Base-by-base conservation (phyloP, 148 eudicot genomes). In the Polygonum aviculare region DNA sequence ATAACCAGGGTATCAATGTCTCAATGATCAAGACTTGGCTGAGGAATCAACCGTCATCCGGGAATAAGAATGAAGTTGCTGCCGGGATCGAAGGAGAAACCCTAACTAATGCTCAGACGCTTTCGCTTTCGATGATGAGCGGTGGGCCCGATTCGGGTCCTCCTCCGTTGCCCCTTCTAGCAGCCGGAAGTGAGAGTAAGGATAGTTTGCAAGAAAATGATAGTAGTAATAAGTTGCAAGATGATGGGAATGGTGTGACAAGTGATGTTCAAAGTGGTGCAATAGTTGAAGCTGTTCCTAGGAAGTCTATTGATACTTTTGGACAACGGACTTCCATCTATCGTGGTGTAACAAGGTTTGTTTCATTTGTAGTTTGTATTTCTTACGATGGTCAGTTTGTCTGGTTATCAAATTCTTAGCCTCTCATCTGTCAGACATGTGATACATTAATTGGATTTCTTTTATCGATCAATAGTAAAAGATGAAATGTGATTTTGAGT, bases 261-360 rank as follows among this genome's bases (percentile, higher is more conserved):
- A 59, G 57, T 41, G 81, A 77, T 60, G 69, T 59, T 40, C 77
- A 77, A 65, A 80, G 63, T 18, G 83, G 85, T 77, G 88, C 83
- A 33, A 72, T 72, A 22, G 89, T 71, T 22, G 93, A 87, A 69
- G 80, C 86, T 1, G 85, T 78, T 45, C 87, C 86, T 36, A 78
- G 88, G 49, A 90, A 90, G 70, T 82, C 88, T 75, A 82, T 83
- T 31, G 93, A 90, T 49, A 90, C 91, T 1, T 90, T 87, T 75
- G 93, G 93, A 50, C 93, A 90, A 76, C 83, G 93, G 73, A 90
- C 93, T 80, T 90, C 93, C 2, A 87, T 87, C 21, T 90, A 90
- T 80, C 93, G 91, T 16, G 93, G 93, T 73, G 93, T 90, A 22
- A 90, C 91, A 10, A 87, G 93, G 93, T 90, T 38, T 36, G 18